Evolutionary conservation across 2,329 filamentous ascomycete genomes (phyloP).

Genomic region (Colletotrichum higginsianum): DNA sequence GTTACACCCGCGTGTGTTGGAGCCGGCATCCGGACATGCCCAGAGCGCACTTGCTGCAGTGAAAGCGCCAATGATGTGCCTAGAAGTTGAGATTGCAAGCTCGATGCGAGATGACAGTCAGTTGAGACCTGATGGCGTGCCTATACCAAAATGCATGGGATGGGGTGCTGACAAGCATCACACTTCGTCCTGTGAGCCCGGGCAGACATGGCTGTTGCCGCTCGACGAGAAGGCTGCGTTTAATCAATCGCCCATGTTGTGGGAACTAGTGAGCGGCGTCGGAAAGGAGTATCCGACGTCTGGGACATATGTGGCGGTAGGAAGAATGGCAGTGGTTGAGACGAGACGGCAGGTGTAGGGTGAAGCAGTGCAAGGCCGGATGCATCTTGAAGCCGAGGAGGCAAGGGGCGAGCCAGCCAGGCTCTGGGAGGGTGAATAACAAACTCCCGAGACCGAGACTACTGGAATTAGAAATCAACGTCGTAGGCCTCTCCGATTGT

Average conservation of each 20-base stretch:
- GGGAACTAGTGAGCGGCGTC: neutral
- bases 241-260: neutral
- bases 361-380: neutral
- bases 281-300: neutral
- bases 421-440: neutral
- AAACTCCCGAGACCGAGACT: neutral
- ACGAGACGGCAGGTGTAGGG: neutral
- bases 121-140: too few species aligned
- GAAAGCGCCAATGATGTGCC: neutral
- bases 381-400: neutral
- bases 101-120: too few species aligned
- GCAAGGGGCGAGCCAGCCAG: neutral
- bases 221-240: neutral
- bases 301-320: neutral
- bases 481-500: neutral
- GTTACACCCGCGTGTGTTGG: neutral
- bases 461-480: too few species aligned
- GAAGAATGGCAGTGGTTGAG: neutral
- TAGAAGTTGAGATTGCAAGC: neutral
- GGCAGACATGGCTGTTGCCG: too few species aligned
- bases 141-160: too few species aligned
- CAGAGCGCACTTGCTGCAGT: neutral
- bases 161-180: too few species aligned
- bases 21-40: neutral
- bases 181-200: too few species aligned